Base-by-base conservation (phyloP, 306 rosid genomes). In the Vicia faba region DNA sequence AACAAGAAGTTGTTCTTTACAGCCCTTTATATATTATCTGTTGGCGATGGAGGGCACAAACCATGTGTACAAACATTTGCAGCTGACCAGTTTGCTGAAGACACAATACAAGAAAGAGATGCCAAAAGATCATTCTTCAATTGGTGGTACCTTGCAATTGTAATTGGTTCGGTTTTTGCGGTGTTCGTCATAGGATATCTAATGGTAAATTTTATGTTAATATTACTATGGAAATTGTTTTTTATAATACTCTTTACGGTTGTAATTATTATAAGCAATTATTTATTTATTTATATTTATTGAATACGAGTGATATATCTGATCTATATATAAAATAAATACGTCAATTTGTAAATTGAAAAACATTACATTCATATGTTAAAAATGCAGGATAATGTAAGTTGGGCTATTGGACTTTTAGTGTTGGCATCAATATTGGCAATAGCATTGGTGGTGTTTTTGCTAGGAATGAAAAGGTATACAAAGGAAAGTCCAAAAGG, bases 31-130 rank as follows among this genome's bases (percentile, higher is more conserved):
- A 63, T 79, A 44, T 8, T 87, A 0, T 71, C 96, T 1, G 28
- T 90, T 1, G 96, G 95, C 0, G 84, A 84, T 59, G 96, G 95
- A 0, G 96, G 96, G 1, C 95, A 87, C 65, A 83, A 70, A 69
- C 96, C 96, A 0, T 87, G 95, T 5, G 96, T 83, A 1, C 95
- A 87, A 41, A 90, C 96, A 11, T 90, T 90, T 11, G 96, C 95
- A 1, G 96, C 96, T 26, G 95, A 87, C 56, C 95, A 87, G 7
- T 90, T 87, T 11, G 76, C 83, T 7, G 95, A 90, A 4, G 81
- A 73, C 51, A 59, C 91, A 1, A 35, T 70, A 10, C 83, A 82
- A 50, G 80, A 84, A 45, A 90, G 76, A 44, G 68, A 68, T 14
- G 73, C 41, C 39, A 87, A 90, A 73, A 85, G 91, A 28, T 85